Percentiles rank a stretch among this genome's conserved stretches.
Evolutionary conservation across 257 asterid genomes (phyloP).

Genomic region (Dorcoceras hygrometricum): DNA sequence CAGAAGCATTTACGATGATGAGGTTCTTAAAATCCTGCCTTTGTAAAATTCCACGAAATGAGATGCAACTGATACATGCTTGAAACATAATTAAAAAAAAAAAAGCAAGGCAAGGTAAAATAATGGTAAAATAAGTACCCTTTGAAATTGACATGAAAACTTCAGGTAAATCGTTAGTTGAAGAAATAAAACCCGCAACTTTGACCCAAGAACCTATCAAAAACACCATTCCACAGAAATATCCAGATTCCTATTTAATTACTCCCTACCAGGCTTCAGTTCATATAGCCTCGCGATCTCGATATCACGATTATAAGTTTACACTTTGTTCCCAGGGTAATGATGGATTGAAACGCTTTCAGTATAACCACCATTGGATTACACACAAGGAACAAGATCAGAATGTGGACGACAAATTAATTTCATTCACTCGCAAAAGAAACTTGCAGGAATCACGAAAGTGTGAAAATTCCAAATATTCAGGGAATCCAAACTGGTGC

Average conservation of each 20-base stretch:
- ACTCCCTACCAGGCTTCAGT: constrained; percentile 13
- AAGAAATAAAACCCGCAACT: background rate
- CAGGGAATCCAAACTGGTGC: constrained; percentile 17
- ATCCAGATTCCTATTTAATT: constrained; percentile 22
- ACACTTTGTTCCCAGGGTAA: background rate
- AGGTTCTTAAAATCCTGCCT: too few relatives aligned
- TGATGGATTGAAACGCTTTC: constrained; percentile 11
- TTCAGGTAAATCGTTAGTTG: background rate
- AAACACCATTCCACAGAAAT: constrained; percentile 19
- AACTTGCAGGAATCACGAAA: constrained; percentile 20
- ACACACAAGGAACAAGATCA: background rate
- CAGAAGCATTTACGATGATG: too few relatives aligned
- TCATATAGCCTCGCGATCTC: constrained; percentile 4
- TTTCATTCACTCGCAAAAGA: constrained; percentile 22
- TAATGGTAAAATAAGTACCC: background rate
- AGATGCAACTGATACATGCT: background rate
- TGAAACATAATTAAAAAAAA: too few relatives aligned
- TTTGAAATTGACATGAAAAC: background rate
- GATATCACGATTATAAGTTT: background rate
- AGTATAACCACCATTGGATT: background rate
- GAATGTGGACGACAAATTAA: background rate
- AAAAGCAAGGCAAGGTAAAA: too few relatives aligned
- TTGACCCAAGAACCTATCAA: constrained; percentile 17
- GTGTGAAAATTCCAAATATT: background rate
- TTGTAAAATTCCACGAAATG: background rate